phyloP scores from a whole-genome alignment of 371 early-diverging fungal species.

The Batkoa obscura region DNA sequence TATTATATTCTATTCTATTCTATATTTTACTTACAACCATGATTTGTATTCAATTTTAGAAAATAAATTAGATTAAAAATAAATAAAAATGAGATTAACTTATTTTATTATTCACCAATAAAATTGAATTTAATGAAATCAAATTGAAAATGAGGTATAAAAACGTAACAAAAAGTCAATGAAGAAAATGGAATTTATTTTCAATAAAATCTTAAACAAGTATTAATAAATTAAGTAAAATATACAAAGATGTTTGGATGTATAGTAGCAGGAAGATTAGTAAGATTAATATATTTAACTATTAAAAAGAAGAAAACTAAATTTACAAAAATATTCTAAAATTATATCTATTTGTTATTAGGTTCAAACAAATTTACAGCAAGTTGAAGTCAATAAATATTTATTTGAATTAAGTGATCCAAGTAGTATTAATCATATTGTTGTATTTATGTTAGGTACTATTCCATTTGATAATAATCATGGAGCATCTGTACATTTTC shows the following conservation, averaged over 20 bases:
- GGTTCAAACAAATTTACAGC: conserved; percentile 82
- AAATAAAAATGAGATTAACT: no score
- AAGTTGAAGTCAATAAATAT: conserved; percentile 63
- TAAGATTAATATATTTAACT: conserved; percentile 16
- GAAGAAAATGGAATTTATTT: no score
- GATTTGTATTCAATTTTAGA: no score
- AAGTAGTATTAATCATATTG: conserved; percentile 70
- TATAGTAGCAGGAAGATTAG: conserved; percentile 68
- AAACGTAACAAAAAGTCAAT: no score
- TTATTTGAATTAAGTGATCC: conserved; percentile 66
- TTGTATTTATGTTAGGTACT: conserved; percentile 72
- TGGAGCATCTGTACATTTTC: conserved; percentile 73
- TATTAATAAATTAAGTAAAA: no score
- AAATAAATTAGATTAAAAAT: not conserved
- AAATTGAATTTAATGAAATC: no score
- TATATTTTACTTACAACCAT: not conserved
- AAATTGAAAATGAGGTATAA: no score
- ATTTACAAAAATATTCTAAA: no score
- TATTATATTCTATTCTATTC: not conserved
- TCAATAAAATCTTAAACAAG: no score
- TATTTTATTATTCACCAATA: no score
- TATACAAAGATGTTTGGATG: conserved; percentile 79
- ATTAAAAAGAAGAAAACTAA: not conserved
- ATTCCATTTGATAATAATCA: conserved; percentile 67
- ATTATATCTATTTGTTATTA: conserved; percentile 8